phyloP scores from a whole-genome alignment of 2,329 filamentous ascomycete species.

The Alternaria sp. region DNA sequence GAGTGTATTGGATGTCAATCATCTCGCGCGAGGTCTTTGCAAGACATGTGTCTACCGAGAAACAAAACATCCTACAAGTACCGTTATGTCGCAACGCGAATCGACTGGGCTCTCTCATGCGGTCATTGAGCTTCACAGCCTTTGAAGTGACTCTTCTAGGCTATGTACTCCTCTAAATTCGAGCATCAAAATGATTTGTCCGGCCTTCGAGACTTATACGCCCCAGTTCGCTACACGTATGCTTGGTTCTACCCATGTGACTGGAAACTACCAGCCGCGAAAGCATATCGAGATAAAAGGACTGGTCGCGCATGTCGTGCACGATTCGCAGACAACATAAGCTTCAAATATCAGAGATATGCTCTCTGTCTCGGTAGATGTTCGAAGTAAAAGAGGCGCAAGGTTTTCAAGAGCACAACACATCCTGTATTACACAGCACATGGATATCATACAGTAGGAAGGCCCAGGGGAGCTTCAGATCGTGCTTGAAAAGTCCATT shows the following conservation, averaged over 20 bases:
- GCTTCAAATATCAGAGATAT: background rate
- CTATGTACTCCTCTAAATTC: background rate
- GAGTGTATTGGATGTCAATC: background rate
- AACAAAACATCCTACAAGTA: background rate
- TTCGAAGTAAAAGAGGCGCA: background rate
- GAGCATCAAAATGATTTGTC: background rate
- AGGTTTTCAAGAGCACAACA: background rate
- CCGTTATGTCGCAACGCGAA: background rate
- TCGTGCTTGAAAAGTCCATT: background rate
- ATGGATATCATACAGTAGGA: background rate
- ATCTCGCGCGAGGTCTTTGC: background rate
- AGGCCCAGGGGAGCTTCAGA: background rate
- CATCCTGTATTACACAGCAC: background rate
- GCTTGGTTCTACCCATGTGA: background rate
- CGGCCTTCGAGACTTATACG: background rate
- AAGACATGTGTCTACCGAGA: background rate
- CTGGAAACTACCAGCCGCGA: background rate
- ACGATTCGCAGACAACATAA: background rate
- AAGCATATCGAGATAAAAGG: background rate
- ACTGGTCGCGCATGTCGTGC: background rate
- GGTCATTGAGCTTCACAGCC: background rate
- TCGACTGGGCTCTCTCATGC: background rate
- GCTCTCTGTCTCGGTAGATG: background rate
- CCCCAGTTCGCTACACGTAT: background rate
- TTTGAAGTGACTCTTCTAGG: background rate